Evolutionary conservation across 2,329 filamentous ascomycete species (phyloP).

Genomic region (Fusarium buharicum): DNA sequence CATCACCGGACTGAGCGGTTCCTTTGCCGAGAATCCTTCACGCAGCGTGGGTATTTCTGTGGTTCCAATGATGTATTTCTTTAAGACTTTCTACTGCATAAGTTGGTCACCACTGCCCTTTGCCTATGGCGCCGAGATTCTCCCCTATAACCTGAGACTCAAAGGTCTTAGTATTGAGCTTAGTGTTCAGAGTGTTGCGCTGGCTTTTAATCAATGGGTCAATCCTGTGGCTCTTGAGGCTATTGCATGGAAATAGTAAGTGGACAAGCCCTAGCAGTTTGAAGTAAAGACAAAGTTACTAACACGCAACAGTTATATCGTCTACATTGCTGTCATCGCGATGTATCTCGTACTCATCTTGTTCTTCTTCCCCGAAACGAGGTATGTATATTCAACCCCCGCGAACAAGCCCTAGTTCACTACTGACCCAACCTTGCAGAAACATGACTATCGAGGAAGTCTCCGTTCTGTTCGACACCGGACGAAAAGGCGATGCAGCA

Average conservation of each 20-base stretch:
- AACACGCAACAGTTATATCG: conserved; percentile 10
- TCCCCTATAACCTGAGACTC: conserved; percentile 43
- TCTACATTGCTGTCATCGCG: conserved; percentile 37
- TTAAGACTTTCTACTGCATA: conserved; percentile 39
- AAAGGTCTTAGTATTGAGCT: conserved; percentile 42
- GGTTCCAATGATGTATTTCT: conserved; percentile 32
- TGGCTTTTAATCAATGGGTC: conserved; percentile 41
- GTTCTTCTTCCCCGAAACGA: conserved; percentile 42
- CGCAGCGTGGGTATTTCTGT: conserved; percentile 24
- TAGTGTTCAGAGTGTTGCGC: conserved; percentile 26
- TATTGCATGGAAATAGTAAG: conserved; percentile 40
- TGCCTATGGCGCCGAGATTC: conserved; percentile 43
- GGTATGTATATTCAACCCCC: conserved; percentile 4
- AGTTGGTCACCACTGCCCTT: conserved; percentile 44
- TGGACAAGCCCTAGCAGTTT: not conserved
- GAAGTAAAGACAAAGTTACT: not conserved
- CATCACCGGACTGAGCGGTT: conserved; percentile 11
- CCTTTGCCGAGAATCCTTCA: conserved; percentile 20
- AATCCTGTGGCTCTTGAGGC: conserved; percentile 40
- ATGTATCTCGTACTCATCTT: conserved; percentile 34
- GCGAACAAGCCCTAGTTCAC: not conserved
- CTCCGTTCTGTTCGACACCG: conserved; percentile 34
- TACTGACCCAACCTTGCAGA: not conserved
- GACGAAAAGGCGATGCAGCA: conserved; percentile 16
- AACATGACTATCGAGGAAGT: conserved; percentile 36